phyloP scores from a whole-genome alignment of 805 yeast species.

The Lipomyces yamadae region DNA sequence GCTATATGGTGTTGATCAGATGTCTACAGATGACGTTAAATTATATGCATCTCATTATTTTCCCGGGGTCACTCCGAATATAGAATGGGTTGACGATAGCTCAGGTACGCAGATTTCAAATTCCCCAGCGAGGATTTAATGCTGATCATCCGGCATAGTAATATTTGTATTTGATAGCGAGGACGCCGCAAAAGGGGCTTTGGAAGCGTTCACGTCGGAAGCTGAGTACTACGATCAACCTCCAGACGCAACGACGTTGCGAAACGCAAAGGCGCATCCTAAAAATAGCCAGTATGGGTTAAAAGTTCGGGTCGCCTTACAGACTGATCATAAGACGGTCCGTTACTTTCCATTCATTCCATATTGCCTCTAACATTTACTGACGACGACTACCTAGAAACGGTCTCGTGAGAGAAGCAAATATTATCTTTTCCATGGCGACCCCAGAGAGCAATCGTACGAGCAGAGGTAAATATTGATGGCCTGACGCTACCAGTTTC shows the following conservation, averaged over 20 bases:
- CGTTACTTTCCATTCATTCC: not conserved
- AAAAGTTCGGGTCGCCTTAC: conserved; percentile 23
- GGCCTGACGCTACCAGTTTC: not conserved
- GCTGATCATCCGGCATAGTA: conserved; percentile 40
- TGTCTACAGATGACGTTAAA: conserved; percentile 62
- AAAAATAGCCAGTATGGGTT: conserved; percentile 28
- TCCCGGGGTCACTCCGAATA: conserved; percentile 43
- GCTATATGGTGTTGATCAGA: conserved; percentile 62
- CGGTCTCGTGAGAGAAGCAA: conserved; percentile 61
- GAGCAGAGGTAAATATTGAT: conserved; percentile 11
- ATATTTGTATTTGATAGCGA: conserved; percentile 53
- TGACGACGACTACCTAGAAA: conserved; percentile 38
- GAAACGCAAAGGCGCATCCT: conserved; percentile 46
- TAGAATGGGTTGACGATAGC: conserved; percentile 69
- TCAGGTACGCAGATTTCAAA: conserved; percentile 38
- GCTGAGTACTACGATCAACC: conserved; percentile 37
- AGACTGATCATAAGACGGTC: conserved; percentile 32
- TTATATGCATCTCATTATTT: conserved; percentile 55
- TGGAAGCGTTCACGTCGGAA: conserved; percentile 39
- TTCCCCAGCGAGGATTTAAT: not conserved
- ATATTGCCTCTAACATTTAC: not conserved
- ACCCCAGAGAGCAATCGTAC: conserved; percentile 52
- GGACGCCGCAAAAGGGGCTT: conserved; percentile 32
- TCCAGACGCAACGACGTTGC: conserved; percentile 25
- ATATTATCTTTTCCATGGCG: conserved; percentile 67